A percentile compares a stretch with the other conserved stretches of the same genome.
phyloP scores from a whole-genome alignment of 2,329 filamentous ascomycete species.

The Trichoderma aggressivum region DNA sequence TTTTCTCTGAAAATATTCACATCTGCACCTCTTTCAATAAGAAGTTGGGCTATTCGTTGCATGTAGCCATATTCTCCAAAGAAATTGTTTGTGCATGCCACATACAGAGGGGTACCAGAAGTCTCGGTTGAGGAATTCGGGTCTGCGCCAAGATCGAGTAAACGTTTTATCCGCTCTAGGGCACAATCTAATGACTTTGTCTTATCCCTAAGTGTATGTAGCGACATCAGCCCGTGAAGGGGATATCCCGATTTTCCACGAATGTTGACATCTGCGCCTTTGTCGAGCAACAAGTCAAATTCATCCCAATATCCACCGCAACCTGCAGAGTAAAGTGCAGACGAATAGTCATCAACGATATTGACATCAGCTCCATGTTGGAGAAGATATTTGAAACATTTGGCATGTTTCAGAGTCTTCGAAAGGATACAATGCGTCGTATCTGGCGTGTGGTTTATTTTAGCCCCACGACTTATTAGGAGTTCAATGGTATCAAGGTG shows the following conservation, averaged over 20 bases:
- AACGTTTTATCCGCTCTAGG: neutral
- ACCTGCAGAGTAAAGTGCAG: neutral
- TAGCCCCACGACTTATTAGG: neutral
- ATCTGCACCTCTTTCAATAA: neutral
- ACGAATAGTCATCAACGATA: neutral
- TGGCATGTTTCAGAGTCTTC: fast-evolving
- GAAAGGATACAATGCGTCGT: neutral
- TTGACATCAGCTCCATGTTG: neutral
- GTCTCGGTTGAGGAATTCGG: neutral
- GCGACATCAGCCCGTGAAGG: neutral
- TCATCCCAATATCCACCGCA: neutral
- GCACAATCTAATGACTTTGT: neutral
- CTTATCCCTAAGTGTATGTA: neutral
- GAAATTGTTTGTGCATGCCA: neutral
- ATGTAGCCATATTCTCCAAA: neutral
- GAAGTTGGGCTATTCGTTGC: neutral
- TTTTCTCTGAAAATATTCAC: neutral
- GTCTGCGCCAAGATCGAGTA: neutral
- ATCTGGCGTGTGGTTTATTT: neutral
- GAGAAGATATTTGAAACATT: neutral
- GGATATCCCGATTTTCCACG: neutral
- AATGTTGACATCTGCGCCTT: neutral
- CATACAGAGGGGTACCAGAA: neutral
- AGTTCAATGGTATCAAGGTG: neutral
- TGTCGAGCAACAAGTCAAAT: neutral